Percentiles rank a stretch among this genome's conserved stretches.
phyloP scores from a whole-genome alignment of 768 basidiomycete genomes.

The Boletus subparvulus region DNA sequence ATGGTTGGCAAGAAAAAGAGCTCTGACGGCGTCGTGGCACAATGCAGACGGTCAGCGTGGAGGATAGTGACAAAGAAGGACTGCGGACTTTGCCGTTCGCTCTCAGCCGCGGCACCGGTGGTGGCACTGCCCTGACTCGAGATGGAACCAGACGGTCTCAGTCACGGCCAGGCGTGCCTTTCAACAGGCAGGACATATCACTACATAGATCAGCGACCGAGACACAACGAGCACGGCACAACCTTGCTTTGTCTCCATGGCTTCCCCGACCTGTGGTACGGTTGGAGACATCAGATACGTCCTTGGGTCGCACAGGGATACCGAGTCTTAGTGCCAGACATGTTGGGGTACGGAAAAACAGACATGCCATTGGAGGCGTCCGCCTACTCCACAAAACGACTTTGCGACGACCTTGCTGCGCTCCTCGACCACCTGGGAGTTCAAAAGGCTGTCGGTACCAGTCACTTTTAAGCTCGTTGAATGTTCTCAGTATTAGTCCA shows the following conservation, averaged over 20 bases:
- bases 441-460: constrained; percentile 49
- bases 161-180: constrained; percentile 50
- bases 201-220: constrained; percentile 69
- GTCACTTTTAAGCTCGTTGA: neutral
- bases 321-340: constrained; percentile 55
- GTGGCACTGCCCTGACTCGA: constrained; percentile 21
- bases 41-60: constrained; percentile 22
- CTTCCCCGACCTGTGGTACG: constrained; percentile 74
- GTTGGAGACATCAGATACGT: constrained; percentile 72
- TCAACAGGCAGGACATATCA: constrained; percentile 66
- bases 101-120: constrained; percentile 26
- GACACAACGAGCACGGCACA: constrained; percentile 33
- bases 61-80: constrained; percentile 29
- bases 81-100: constrained; percentile 29
- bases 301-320: constrained; percentile 64
- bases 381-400: constrained; percentile 58
- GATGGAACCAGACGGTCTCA: neutral
- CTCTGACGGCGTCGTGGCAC: constrained; percentile 8
- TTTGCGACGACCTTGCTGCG: constrained; percentile 63
- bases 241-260: constrained; percentile 78
- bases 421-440: constrained; percentile 59
- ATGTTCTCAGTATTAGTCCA: constrained; percentile 13
- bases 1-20: neutral
- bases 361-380: constrained; percentile 56
- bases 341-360: constrained; percentile 62